Conservation (phyloP, 495 filamentous ascomycete species). For the Tuber magnatum region DNA sequence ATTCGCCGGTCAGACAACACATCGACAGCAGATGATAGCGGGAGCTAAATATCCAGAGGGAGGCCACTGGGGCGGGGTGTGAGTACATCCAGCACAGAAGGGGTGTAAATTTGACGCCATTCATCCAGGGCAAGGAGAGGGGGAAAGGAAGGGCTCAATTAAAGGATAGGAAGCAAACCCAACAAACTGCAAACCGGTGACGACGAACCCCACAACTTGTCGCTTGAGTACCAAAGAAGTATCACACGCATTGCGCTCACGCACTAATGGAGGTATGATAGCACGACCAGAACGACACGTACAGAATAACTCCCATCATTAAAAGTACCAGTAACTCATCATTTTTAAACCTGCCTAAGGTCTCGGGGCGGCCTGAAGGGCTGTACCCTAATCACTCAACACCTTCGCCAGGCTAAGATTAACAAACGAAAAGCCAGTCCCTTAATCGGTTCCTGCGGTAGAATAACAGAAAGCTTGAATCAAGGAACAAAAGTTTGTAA, state of each 20-base stretch:
- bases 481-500: neutral
- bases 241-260: neutral
- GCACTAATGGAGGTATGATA: neutral
- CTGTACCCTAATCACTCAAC: too few species aligned
- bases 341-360: neutral
- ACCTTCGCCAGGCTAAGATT: neutral
- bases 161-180: neutral
- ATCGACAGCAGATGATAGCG: neutral
- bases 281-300: neutral
- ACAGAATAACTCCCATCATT: neutral
- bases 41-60: neutral
- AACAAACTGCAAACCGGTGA: neutral
- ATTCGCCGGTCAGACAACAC: neutral
- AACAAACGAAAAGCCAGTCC: neutral
- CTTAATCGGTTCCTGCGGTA: neutral
- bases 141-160: neutral
- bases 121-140: neutral
- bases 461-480: neutral
- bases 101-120: neutral
- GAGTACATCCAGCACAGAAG: neutral
- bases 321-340: neutral
- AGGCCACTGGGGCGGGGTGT: neutral
- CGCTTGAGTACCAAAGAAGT: neutral
- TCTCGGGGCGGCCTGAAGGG: neutral
- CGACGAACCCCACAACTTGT: neutral